Conservation (phyloP, 2,329 filamentous ascomycete species). For the Penicillium fuscoglaucum region DNA sequence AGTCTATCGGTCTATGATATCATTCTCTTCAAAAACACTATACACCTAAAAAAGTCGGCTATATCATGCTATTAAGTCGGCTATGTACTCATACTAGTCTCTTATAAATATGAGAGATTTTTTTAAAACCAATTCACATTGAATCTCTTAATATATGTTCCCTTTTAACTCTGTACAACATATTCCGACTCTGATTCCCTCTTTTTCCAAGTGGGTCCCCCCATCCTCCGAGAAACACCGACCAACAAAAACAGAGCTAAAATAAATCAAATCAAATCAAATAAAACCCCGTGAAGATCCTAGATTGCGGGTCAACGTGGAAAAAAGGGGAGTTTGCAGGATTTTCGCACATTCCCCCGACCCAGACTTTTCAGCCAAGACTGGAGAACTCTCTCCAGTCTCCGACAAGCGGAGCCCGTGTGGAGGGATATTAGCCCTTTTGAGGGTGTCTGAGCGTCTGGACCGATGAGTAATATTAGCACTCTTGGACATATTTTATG, state of each 20-base stretch:
- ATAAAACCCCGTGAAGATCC: conserved; percentile 1
- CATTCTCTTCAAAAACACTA: not conserved
- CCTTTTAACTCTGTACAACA: no score
- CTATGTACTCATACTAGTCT: not conserved
- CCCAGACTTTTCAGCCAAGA: conserved; percentile 4
- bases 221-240: conserved; percentile 1
- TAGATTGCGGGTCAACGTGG: not conserved
- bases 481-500: not conserved
- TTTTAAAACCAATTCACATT: not conserved
- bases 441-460: not conserved
- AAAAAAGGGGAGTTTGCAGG: conserved; percentile 1
- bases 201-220: not conserved
- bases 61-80: not conserved
- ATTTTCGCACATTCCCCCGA: conserved; percentile 13
- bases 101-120: not conserved
- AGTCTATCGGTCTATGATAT: not conserved
- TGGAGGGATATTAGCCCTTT: not conserved
- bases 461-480: conserved; percentile 4
- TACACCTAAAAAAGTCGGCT: no score
- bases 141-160: not conserved
- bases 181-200: not conserved
- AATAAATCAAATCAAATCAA: not conserved
- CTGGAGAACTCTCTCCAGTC: conserved; percentile 6
- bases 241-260: not conserved
- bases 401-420: conserved; percentile 9